Evolutionary conservation across 225 moss, liverwort and hornwort species (phyloP).

Genomic region (Rhytidiadelphus loreus): DNA sequence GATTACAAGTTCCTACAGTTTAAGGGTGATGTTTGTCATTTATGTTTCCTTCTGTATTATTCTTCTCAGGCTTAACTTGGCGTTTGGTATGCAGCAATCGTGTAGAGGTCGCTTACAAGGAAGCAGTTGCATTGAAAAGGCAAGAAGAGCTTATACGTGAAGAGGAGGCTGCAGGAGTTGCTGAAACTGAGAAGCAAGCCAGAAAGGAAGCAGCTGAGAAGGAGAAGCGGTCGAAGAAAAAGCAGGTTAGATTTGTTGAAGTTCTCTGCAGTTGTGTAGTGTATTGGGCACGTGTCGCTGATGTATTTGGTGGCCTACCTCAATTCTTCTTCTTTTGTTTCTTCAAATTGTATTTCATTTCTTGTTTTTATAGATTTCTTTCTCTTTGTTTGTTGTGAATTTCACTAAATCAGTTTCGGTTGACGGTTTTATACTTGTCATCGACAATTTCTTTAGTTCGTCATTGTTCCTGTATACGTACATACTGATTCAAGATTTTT

Average conservation of each 20-base stretch:
- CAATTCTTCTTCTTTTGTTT: neutral
- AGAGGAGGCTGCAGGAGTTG: conserved; percentile 96
- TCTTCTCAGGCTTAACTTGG: neutral
- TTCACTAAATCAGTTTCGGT: neutral
- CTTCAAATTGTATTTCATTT: neutral
- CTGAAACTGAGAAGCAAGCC: conserved; percentile 90
- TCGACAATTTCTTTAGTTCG: neutral
- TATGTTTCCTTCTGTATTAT: neutral
- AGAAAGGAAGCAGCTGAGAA: conserved; percentile 98
- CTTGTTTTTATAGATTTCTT: neutral
- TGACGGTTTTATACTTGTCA: neutral
- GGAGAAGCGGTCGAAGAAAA: conserved; percentile 98
- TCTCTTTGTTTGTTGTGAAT: neutral
- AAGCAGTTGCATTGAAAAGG: conserved; percentile 94
- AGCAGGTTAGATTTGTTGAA: conserved; percentile 48
- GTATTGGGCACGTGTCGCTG: neutral
- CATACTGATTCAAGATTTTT: neutral
- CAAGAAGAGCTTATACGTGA: conserved; percentile 99
- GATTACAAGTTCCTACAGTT: neutral
- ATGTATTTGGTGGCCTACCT: neutral
- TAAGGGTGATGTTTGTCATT: neutral
- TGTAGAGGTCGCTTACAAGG: conserved; percentile 98
- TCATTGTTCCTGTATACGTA: neutral
- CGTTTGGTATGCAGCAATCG: conserved; percentile 62
- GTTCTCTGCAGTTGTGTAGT: neutral